Percentiles rank a stretch among this genome's conserved stretches.
These are phyloP conservation scores for Marasmius oreades DNA, from an alignment of 1,284 basidiomycete species.

Conservation along the genomic window DNA sequence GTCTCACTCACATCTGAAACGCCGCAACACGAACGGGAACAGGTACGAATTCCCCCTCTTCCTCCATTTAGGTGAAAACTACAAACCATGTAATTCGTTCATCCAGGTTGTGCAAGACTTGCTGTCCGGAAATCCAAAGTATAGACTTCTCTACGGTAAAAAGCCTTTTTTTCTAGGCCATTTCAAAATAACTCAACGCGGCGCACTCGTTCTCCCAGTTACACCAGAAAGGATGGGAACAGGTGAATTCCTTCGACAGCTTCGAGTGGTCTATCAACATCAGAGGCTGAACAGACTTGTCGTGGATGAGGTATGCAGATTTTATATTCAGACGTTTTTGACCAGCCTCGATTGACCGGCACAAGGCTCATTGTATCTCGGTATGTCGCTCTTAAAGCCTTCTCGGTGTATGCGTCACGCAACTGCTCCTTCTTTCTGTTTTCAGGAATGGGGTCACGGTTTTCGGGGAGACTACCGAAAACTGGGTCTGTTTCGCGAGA, in stretches of 20 bases:
- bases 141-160: slow-evolving; percentile 74
- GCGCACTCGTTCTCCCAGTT: slow-evolving; percentile 34
- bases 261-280: slow-evolving; percentile 50
- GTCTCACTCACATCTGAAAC: slow-evolving; percentile 71
- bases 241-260: slow-evolving; percentile 46
- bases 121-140: slow-evolving; percentile 53
- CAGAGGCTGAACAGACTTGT: slow-evolving; percentile 68
- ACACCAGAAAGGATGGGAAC: slow-evolving; percentile 76
- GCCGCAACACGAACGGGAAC: slow-evolving; percentile 43
- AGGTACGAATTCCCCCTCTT: slow-evolving; percentile 36
- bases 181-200: too few species aligned
- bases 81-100: background rate
- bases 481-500: slow-evolving; percentile 66
- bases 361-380: slow-evolving; percentile 89
- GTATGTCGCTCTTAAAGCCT: slow-evolving; percentile 39
- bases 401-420: too few species aligned
- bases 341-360: slow-evolving; percentile 42
- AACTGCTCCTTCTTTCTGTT: too few species aligned
- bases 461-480: slow-evolving; percentile 74
- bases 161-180: slow-evolving; percentile 22
- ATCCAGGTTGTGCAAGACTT: slow-evolving; percentile 65
- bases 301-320: slow-evolving; percentile 66
- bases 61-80: background rate
- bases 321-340: too few species aligned
- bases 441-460: slow-evolving; percentile 81